These are phyloP conservation scores for Apostasia shenzhenica DNA, from an alignment of 106 monocot genomes.

Conservation along the genomic window DNA sequence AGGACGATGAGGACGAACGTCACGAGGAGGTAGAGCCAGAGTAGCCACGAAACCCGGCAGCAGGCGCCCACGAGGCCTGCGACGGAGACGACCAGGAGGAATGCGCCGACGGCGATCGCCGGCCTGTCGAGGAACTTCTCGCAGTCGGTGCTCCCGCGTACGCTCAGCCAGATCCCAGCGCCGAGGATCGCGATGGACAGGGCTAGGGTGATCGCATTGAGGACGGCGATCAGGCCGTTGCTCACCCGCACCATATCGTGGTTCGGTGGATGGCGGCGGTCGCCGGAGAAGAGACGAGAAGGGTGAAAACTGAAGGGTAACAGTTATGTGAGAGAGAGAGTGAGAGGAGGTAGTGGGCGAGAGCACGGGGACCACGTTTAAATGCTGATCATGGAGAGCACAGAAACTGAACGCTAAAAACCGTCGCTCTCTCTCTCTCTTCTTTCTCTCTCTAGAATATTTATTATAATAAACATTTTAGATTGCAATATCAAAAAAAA, in stretches of 20 bases:
- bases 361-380: no score
- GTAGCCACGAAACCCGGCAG: conserved; percentile 46
- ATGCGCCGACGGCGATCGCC: conserved; percentile 40
- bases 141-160: conserved; percentile 41
- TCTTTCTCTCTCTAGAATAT: no score
- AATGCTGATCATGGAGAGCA: no score
- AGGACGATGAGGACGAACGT: conserved; percentile 75
- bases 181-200: conserved; percentile 60
- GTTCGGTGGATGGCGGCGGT: background rate
- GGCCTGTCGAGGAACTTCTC: conserved; percentile 55
- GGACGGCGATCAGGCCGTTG: conserved; percentile 59
- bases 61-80: conserved; percentile 65
- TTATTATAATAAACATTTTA: no score
- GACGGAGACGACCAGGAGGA: conserved; percentile 59
- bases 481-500: no score
- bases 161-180: conserved; percentile 48
- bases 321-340: background rate
- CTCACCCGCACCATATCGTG: conserved; percentile 37
- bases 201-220: conserved; percentile 49
- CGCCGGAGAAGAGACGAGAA: background rate
- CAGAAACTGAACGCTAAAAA: no score
- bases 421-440: no score
- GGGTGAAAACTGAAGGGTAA: background rate
- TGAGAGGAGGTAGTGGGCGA: no score
- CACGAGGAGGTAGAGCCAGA: conserved; percentile 66